Evolutionary conservation across 495 filamentous ascomycete genomes (phyloP).

Genomic region (Podospora pseudoanserina): DNA sequence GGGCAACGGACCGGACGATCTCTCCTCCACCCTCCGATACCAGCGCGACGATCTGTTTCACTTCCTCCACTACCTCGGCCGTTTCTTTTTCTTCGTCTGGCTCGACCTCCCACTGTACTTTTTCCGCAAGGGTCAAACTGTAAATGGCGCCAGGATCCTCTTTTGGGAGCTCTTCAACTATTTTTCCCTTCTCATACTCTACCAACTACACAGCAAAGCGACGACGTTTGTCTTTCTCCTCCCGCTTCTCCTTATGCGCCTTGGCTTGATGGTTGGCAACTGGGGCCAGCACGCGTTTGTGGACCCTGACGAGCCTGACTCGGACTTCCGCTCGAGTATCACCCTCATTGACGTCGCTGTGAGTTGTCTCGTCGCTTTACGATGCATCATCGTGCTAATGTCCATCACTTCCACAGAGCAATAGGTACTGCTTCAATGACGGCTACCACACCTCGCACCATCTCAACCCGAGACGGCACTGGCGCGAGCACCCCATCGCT

Average conservation of each 20-base stretch:
- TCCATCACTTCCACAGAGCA: conserved; percentile 44
- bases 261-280: conserved; percentile 75
- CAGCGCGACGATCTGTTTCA: conserved; percentile 63
- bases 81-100: conserved; percentile 71
- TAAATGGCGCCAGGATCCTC: conserved; percentile 35
- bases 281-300: conserved; percentile 77
- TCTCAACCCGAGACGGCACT: conserved; percentile 69
- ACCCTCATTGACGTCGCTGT: not conserved
- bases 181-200: conserved; percentile 12
- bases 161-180: not conserved
- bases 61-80: conserved; percentile 64
- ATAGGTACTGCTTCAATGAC: conserved; percentile 74
- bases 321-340: conserved; percentile 45
- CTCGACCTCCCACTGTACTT: conserved; percentile 74
- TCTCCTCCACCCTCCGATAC: conserved; percentile 71
- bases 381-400: not conserved
- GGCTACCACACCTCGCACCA: conserved; percentile 79
- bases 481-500: conserved; percentile 66
- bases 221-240: conserved; percentile 56
- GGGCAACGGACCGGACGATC: conserved; percentile 71
- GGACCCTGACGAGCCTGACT: conserved; percentile 63
- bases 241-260: conserved; percentile 56
- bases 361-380: not conserved
- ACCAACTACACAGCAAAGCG: conserved; percentile 45
- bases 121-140: conserved; percentile 49